Evolutionary conservation across 768 basidiomycete species (phyloP).

Genomic region (Clavaria fumosa): DNA sequence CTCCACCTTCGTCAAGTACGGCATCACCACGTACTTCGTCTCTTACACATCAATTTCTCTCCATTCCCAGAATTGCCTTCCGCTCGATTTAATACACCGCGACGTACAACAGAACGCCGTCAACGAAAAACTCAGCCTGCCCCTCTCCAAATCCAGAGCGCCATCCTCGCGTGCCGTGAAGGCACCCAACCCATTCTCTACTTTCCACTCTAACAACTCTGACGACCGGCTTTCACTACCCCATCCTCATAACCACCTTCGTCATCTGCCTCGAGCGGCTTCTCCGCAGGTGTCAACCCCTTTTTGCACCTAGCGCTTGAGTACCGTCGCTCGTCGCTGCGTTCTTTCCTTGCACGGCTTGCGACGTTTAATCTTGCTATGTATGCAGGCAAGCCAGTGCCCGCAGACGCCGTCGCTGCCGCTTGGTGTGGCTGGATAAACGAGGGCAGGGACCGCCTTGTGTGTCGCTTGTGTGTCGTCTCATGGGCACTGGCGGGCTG

Average conservation of each 20-base stretch:
- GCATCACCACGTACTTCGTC: no score
- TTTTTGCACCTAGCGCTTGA: no score
- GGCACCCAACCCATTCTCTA: no score
- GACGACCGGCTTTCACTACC: no score
- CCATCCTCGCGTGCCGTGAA: conserved; percentile 51
- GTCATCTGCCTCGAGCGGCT: no score
- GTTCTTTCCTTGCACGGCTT: conserved; percentile 59
- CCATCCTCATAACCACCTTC: no score
- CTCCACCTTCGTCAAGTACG: conserved; percentile 67
- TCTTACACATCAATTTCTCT: conserved; percentile 1
- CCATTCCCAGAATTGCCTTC: conserved; percentile 1
- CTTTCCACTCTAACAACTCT: no score
- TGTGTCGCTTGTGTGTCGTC: conserved; percentile 53
- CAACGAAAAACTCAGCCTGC: no score
- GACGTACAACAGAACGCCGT: no score
- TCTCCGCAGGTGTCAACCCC: conserved; percentile 30
- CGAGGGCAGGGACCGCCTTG: conserved; percentile 63
- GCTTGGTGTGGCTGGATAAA: conserved; percentile 76
- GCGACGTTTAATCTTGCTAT: conserved; percentile 67
- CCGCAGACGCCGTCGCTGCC: conserved; percentile 66
- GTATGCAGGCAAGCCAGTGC: conserved; percentile 61
- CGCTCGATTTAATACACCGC: conserved; percentile 5
- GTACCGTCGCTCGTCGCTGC: conserved; percentile 65
- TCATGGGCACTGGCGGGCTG: conserved; percentile 63
- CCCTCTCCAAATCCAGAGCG: conserved; percentile 40